Evolutionary conservation across 2,329 filamentous ascomycete genomes (phyloP).

Genomic region (Microsporum audouinii): DNA sequence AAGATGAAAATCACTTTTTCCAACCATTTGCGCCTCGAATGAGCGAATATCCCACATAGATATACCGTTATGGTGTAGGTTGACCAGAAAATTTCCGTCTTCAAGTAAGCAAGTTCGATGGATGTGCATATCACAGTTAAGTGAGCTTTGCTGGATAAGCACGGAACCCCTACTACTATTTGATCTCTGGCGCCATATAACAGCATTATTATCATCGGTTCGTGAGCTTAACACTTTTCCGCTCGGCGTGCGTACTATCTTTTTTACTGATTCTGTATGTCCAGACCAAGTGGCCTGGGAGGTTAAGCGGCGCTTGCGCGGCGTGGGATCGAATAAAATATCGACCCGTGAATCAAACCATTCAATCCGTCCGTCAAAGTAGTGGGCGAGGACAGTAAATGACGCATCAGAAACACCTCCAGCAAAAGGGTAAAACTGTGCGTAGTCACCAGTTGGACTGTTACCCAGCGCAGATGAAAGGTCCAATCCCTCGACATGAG

Average conservation of each 20-base stretch:
- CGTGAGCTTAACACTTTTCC: slow-evolving; percentile 71
- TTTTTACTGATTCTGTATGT: slow-evolving; percentile 67
- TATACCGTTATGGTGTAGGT: slow-evolving; percentile 59
- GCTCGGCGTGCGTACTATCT: slow-evolving; percentile 74
- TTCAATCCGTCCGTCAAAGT: slow-evolving; percentile 73
- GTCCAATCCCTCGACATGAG: slow-evolving; percentile 56
- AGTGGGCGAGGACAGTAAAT: slow-evolving; percentile 65
- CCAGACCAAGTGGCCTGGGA: slow-evolving; percentile 66
- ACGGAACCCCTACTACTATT: slow-evolving; percentile 41
- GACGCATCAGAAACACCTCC: slow-evolving; percentile 49
- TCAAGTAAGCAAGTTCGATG: slow-evolving; percentile 68
- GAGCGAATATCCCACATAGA: slow-evolving; percentile 69
- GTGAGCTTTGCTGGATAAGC: slow-evolving; percentile 55
- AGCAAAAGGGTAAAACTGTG: slow-evolving; percentile 64
- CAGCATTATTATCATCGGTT: slow-evolving; percentile 64
- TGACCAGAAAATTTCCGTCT: slow-evolving; percentile 69
- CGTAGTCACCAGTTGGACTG: slow-evolving; percentile 41
- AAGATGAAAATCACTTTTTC: slow-evolving; percentile 47
- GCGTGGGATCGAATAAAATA: slow-evolving; percentile 63
- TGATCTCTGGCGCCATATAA: slow-evolving; percentile 65
- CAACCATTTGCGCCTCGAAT: slow-evolving; percentile 48
- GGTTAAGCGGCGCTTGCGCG: slow-evolving; percentile 47
- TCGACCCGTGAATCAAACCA: slow-evolving; percentile 71
- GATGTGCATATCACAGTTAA: slow-evolving; percentile 59
- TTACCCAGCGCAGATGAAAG: slow-evolving; percentile 27